Evolutionary conservation across 2,329 filamentous ascomycete genomes (phyloP), one percentile per base, ranked within the genome.

Genomic region (Calonectria ilicicola): DNA sequence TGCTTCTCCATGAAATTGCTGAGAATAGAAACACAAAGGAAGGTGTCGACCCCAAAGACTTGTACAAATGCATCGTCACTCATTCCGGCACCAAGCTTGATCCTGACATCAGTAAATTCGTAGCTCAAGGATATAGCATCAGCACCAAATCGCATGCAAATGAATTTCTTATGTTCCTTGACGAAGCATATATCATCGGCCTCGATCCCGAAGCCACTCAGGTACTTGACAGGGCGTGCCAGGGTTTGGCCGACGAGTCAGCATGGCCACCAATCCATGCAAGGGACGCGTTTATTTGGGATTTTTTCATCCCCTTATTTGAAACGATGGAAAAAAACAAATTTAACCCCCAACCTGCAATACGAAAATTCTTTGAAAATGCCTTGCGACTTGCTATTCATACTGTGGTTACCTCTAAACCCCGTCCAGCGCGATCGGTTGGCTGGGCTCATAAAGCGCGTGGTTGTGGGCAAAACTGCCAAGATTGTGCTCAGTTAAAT

Each of bases 201-300:
- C 38, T 23, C 9, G 58, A 32, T 4, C 12, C 65, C 12, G 65
- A 74, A 27, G 58, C 40, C 2, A 12, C 64, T 9, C 32, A 2
- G 5, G 19, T 74, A 8, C 29, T 76, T 3, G 21, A 76, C n/a
- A 58, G 12, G 21, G 64, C 46, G 14, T 76, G 69, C n/a, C 40
- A 40, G 3, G 29, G 9, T 7, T 19, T 73, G 21, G 15, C 67
- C 17, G 65, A 63, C 17, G 67, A 58, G 17, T 8, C 49, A 5
- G 3, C 17, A 9, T 74, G 68, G 69, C 51, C 65, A 2, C 17
- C 38, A 5, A 49, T 53, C n/a, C 5, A 5, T 2, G 14, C 19
- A 14, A 5, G 10, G 5, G 4, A 26, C 38, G 27, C 7, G 12
- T 60, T 72, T 17, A 7, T 17, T 10, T 14, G 12, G 5, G 1